Conservation (phyloP, 1,284 basidiomycete genomes). For the Ustilago tritici region DNA sequence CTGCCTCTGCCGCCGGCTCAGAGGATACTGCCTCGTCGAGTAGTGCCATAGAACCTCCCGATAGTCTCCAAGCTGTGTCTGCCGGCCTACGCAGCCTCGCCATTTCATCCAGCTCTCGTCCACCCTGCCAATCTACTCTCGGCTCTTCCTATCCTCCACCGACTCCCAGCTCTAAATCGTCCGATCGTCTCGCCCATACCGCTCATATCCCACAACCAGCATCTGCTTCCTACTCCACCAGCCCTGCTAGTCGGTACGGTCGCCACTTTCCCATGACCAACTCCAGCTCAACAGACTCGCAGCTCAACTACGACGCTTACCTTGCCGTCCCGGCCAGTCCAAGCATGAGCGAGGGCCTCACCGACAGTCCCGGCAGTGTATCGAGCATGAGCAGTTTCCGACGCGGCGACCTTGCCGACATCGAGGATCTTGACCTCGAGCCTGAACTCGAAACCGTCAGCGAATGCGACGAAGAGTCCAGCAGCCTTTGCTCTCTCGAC, state of each 20-base stretch:
- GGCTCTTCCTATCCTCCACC: conserved; percentile 33
- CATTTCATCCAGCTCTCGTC: conserved; percentile 14
- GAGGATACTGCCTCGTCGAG: conserved; percentile 26
- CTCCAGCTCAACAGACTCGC: conserved; percentile 40
- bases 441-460: conserved; percentile 64
- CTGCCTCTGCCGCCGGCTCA: conserved; percentile 13
- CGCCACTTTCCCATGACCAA: conserved; percentile 44
- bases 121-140: conserved; percentile 10
- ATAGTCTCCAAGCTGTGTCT: conserved; percentile 42
- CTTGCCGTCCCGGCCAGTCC: conserved; percentile 45
- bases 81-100: conserved; percentile 33
- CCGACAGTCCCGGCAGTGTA: conserved; percentile 61
- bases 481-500: conserved; percentile 56
- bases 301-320: conserved; percentile 27
- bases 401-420: conserved; percentile 64
- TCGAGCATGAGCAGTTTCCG: conserved; percentile 60
- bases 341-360: conserved; percentile 54
- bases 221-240: conserved; percentile 27
- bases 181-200: conserved; percentile 20
- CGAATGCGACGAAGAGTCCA: conserved; percentile 62
- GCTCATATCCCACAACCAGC: conserved; percentile 1
- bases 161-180: conserved; percentile 7
- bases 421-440: conserved; percentile 65
- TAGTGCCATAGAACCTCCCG: conserved; percentile 44
- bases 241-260: conserved; percentile 31